These are phyloP conservation scores for Pyrenula massariospora DNA, from an alignment of 495 filamentous ascomycete genomes.

Conservation along the genomic window DNA sequence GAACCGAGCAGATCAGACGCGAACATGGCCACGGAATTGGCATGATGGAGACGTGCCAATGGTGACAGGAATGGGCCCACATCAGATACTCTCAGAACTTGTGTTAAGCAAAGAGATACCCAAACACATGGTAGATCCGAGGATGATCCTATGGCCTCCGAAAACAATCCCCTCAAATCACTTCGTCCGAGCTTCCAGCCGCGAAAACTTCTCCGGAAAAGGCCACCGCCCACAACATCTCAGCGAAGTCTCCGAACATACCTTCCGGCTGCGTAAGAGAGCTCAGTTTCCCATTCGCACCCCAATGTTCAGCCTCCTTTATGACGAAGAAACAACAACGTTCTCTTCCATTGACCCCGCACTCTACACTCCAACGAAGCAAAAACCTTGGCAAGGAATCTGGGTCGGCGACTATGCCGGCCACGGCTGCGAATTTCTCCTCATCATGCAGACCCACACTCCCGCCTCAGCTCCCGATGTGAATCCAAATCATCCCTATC, in stretches of 20 bases:
- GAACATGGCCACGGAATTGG: constrained; percentile 7
- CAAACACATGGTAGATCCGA: constrained; percentile 13
- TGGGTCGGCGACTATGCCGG: constrained; percentile 86
- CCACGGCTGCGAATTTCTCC: constrained; percentile 81
- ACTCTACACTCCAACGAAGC: constrained; percentile 63
- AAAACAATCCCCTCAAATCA: constrained; percentile 48
- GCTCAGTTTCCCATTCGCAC: constrained; percentile 34
- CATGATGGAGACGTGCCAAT: constrained; percentile 35
- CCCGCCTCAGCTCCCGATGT: not conserved
- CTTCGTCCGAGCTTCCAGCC: constrained; percentile 35
- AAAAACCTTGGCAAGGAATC: constrained; percentile 75
- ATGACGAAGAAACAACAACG: constrained; percentile 58
- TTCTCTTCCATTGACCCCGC: constrained; percentile 62
- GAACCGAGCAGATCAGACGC: constrained; percentile 17
- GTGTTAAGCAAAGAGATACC: constrained; percentile 31
- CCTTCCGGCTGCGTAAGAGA: constrained; percentile 69
- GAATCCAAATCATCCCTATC: not conserved
- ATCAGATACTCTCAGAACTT: constrained; percentile 33
- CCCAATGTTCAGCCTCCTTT: constrained; percentile 23
- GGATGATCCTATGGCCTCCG: constrained; percentile 64
- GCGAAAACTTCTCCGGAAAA: constrained; percentile 19
- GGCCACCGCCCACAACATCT: constrained; percentile 30
- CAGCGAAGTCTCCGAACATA: constrained; percentile 44
- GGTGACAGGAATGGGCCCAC: constrained; percentile 35
- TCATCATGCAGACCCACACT: constrained; percentile 58